A percentile compares a stretch with the other conserved stretches of the same genome.
Conservation (phyloP, 495 filamentous ascomycete genomes). For the Xylaria telfairii region DNA sequence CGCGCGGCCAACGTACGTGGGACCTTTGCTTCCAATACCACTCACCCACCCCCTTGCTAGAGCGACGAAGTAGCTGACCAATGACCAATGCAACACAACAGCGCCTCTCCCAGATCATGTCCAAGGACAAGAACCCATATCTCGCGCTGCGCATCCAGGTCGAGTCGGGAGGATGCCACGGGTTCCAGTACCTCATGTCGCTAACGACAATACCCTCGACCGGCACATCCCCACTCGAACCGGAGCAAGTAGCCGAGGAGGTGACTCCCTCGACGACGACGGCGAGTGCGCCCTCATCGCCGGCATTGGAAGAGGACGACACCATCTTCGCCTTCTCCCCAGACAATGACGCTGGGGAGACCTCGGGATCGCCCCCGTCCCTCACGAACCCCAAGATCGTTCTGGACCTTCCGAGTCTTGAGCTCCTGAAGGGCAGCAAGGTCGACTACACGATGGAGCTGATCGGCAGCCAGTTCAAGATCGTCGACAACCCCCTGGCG, state of each 20-base stretch:
- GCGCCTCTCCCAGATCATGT: constrained; percentile 74
- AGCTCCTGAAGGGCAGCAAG: constrained; percentile 88
- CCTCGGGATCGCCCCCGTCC: constrained; percentile 20
- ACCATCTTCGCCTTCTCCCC: constrained; percentile 60
- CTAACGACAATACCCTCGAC: constrained; percentile 63
- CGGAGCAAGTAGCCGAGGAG: constrained; percentile 29
- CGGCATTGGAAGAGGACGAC: constrained; percentile 70
- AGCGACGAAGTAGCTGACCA: not conserved
- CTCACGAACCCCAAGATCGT: constrained; percentile 73
- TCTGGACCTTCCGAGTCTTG: constrained; percentile 85
- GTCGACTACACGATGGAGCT: constrained; percentile 96
- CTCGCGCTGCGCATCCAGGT: constrained; percentile 89
- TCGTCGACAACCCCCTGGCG: constrained; percentile 88
- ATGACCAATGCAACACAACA: constrained; percentile 18
- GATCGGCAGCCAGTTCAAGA: constrained; percentile 97
- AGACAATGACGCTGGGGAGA: constrained; percentile 28
- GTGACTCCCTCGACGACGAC: constrained; percentile 33
- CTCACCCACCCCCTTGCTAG: too few relatives aligned
- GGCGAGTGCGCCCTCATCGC: constrained; percentile 23
- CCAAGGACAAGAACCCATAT: constrained; percentile 77
- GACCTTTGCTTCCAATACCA: too few relatives aligned
- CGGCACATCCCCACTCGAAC: not conserved
- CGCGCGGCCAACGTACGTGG: constrained; percentile 76
- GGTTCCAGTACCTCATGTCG: constrained; percentile 96
- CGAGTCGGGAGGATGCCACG: constrained; percentile 92